Conservation (phyloP, 2,329 filamentous ascomycete species). For the Bipolaris sorokiniana region DNA sequence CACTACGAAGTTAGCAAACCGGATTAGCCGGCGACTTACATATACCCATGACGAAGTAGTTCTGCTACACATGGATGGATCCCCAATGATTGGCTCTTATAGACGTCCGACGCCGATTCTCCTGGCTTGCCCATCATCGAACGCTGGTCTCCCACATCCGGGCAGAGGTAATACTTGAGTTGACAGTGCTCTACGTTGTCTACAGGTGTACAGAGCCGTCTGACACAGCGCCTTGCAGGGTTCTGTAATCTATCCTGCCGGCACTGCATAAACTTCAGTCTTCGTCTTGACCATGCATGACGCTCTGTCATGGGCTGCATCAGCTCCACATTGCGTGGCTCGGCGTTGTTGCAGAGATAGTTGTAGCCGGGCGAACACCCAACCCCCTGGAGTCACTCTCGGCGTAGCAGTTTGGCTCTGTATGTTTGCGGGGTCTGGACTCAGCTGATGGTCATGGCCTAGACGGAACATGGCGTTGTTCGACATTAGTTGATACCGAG, state of each 20-base stretch:
- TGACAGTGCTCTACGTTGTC: background rate
- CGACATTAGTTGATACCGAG: background rate
- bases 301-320: conserved; percentile 5
- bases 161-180: conserved; percentile 10
- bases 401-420: conserved; percentile 10
- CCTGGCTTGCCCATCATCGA: conserved; percentile 3
- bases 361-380: conserved; percentile 18
- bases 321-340: conserved; percentile 17
- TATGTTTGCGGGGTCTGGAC: conserved; percentile 13
- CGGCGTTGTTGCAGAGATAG: conserved; percentile 13
- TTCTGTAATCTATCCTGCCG: background rate
- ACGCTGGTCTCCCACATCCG: conserved; percentile 22
- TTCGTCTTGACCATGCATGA: background rate
- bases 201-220: background rate
- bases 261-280: background rate
- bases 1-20: conserved; percentile 8
- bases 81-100: conserved; percentile 20
- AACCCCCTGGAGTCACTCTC: conserved; percentile 8
- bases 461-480: background rate
- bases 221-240: background rate
- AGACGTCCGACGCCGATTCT: conserved; percentile 12
- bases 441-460: conserved; percentile 8
- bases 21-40: conserved; percentile 22
- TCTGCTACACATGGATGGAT: conserved; percentile 14
- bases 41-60: conserved; percentile 22